Base-by-base conservation (phyloP, 768 basidiomycete genomes). In the Termitomyces sp. region DNA sequence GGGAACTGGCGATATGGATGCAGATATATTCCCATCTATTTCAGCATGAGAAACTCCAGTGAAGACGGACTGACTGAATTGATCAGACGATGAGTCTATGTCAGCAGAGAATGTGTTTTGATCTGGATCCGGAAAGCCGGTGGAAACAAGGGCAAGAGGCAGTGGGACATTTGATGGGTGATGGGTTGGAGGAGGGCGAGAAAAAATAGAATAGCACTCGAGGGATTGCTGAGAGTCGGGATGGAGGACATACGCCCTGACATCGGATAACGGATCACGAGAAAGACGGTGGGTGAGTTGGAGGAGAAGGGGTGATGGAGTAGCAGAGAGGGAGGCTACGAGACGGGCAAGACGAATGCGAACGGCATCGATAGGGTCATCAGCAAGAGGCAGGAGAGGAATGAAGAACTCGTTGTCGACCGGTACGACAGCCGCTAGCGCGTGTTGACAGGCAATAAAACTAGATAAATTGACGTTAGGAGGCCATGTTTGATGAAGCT, bases 331-430 rank as follows among this genome's bases (percentile, higher is more conserved):
- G 43, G 47, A 56, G 48, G 82, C 82, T 41, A 85, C 70, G 45
- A 92, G 79, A 48, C 93, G 81, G n/a, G 94, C 87, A 2, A 93
- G 78, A 7, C 85, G 88, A 55, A 97, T 92, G 45, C 93, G 81
- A 34, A 97, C 93, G 58, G 92, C 94, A 50, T 89, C 77, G 12
- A 96, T 84, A 35, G 67, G 64, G 65, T 98, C 95, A 32, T 74
- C 66, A 5, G 82, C 80, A 41, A 95, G 76, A 43, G 67, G 63
- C 27, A 75, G 69, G 19, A 95, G 69, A n/a, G 75, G 71, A 55
- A 75, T 68, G 72, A 91, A 80, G 58, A 84, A 80, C 60, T 67
- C 70, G 61, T 74, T 78, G 63, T 77, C 80, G 55, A 70, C 69
- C 30, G 74, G 64, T 56, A 79, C 3, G 69, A 59, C 16, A 71